phyloP scores from a whole-genome alignment of 805 yeast species.

The Yamadazyma akitaensis region DNA sequence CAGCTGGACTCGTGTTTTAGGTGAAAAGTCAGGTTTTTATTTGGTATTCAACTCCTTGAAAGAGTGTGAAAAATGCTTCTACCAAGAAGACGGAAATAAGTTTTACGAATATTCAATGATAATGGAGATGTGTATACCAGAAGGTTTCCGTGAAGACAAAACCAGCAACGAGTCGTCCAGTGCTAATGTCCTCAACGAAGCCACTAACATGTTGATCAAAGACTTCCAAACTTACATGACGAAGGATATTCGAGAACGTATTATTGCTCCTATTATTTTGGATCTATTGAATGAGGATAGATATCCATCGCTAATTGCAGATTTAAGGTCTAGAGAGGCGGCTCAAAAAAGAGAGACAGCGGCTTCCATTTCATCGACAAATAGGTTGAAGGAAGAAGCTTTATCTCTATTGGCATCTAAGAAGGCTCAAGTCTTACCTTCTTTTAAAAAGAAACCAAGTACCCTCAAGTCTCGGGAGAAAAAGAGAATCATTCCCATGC shows the following conservation, averaged over 20 bases:
- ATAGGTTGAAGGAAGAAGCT: conserved; percentile 23
- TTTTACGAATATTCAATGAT: conserved; percentile 46
- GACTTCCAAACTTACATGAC: conserved; percentile 63
- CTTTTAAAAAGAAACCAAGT: conserved; percentile 30
- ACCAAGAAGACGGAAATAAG: conserved; percentile 55
- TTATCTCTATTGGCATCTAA: conserved; percentile 24
- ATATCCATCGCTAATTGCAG: conserved; percentile 48
- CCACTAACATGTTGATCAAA: conserved; percentile 53
- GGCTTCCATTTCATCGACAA: conserved; percentile 12
- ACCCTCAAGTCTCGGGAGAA: conserved; percentile 13
- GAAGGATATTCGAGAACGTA: conserved; percentile 70
- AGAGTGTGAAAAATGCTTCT: conserved; percentile 60
- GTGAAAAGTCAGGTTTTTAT: conserved; percentile 65
- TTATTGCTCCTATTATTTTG: conserved; percentile 66
- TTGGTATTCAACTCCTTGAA: conserved; percentile 59
- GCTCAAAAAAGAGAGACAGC: conserved; percentile 16
- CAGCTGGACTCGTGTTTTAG: conserved; percentile 62
- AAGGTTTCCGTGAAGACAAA: conserved; percentile 25
- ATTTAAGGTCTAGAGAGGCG: conserved; percentile 29
- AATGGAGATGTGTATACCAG: conserved; percentile 59
- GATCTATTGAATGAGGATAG: conserved; percentile 56
- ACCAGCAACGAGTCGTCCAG: not conserved
- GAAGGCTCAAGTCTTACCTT: conserved; percentile 26
- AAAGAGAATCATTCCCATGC: conserved; percentile 46
- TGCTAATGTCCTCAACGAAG: conserved; percentile 48